These are phyloP conservation scores for Canavalia gladiata DNA, from an alignment of 306 rosid species.

Conservation along the genomic window DNA sequence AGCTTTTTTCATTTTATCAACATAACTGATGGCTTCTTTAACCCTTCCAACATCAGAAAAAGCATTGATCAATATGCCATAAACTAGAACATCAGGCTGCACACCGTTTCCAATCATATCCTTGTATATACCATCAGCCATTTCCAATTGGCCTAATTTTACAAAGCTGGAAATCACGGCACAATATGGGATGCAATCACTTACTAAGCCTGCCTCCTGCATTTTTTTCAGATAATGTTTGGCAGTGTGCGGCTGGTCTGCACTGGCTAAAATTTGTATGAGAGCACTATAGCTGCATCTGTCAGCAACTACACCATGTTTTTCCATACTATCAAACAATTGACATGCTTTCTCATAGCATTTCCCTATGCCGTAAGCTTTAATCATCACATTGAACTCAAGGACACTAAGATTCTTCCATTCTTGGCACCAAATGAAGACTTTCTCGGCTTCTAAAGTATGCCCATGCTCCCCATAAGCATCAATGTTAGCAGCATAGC, in stretches of 20 bases:
- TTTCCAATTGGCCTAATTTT: conserved; percentile 77
- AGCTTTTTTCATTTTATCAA: conserved; percentile 69
- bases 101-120: conserved; percentile 75
- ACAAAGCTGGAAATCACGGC: conserved; percentile 83
- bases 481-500: conserved; percentile 92
- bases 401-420: conserved; percentile 67
- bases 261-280: conserved; percentile 76
- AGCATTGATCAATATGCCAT: conserved; percentile 84
- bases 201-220: conserved; percentile 82
- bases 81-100: conserved; percentile 78
- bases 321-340: conserved; percentile 80
- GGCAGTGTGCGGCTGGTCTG: conserved; percentile 73
- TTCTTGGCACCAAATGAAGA: conserved; percentile 75
- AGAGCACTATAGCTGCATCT: conserved; percentile 80
- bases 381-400: conserved; percentile 94
- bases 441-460: conserved; percentile 81
- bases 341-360: conserved; percentile 68
- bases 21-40: conserved; percentile 71
- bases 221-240: conserved; percentile 72
- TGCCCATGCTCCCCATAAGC: conserved; percentile 87
- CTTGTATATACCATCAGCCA: conserved; percentile 67
- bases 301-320: conserved; percentile 69
- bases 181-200: conserved; percentile 77
- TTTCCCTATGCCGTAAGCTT: conserved; percentile 86
- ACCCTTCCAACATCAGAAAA: conserved; percentile 77